Percentiles rank a stretch among this genome's conserved stretches.
phyloP scores from a whole-genome alignment of 2,329 filamentous ascomycete genomes.

The Lojkania enalia region DNA sequence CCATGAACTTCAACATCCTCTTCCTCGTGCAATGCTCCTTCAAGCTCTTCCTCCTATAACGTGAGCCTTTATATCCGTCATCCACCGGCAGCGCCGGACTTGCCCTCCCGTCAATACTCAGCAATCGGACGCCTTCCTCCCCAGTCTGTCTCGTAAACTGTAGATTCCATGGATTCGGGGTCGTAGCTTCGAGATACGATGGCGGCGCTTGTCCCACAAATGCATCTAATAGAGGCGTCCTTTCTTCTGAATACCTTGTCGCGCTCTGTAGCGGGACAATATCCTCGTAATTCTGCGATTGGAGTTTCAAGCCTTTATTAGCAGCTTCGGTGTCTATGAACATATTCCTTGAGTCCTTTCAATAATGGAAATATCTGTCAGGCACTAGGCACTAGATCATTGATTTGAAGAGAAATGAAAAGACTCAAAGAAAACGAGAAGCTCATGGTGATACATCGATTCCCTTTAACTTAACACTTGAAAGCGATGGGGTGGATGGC shows the following conservation, averaged over 20 bases:
- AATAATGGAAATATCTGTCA: neutral
- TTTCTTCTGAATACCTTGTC: constrained; percentile 20
- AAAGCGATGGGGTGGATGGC: neutral
- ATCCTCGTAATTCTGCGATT: neutral
- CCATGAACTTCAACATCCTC: constrained; percentile 27
- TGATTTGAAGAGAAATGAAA: constrained; percentile 7
- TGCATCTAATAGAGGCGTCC: constrained; percentile 29
- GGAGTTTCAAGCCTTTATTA: constrained; percentile 25
- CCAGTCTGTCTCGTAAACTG: constrained; percentile 23
- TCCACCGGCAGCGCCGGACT: constrained; percentile 1
- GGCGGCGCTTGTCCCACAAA: constrained; percentile 30
- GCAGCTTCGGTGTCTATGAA: constrained; percentile 40
- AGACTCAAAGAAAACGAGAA: constrained; percentile 3
- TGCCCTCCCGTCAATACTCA: constrained; percentile 17
- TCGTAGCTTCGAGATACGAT: constrained; percentile 41
- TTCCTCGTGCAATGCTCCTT: constrained; percentile 25
- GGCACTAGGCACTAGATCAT: neutral
- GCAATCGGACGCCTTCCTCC: constrained; percentile 35
- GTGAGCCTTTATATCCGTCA: constrained; percentile 30
- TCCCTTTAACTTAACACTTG: neutral
- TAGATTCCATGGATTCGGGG: constrained; percentile 32
- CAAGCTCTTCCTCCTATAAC: constrained; percentile 24
- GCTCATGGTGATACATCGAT: neutral
- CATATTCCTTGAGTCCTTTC: constrained; percentile 21
- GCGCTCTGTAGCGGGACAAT: constrained; percentile 4